Evolutionary conservation across 1,284 basidiomycete species (phyloP).

Genomic region (Fomes fomentarius): DNA sequence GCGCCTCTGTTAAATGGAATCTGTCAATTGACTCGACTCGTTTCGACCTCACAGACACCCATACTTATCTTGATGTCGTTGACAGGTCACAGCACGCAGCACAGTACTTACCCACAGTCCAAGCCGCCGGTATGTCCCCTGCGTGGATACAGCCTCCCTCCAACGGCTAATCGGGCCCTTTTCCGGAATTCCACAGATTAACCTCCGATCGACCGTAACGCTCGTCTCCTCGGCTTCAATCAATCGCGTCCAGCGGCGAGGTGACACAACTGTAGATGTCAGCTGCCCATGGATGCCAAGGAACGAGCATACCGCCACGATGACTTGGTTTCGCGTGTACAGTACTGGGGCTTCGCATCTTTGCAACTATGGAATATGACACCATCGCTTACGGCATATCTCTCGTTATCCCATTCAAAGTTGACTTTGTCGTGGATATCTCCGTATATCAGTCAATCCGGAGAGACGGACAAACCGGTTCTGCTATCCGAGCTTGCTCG

Average conservation of each 20-base stretch:
- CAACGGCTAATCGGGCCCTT: neutral
- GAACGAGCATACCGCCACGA: neutral
- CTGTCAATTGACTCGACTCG: neutral
- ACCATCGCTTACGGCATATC: no score
- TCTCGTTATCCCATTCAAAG: no score
- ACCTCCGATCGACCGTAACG: constrained; percentile 12
- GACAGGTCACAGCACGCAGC: no score
- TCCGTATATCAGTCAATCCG: no score
- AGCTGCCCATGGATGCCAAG: neutral
- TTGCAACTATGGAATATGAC: no score
- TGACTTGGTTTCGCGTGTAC: constrained; percentile 1
- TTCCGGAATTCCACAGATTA: constrained; percentile 2
- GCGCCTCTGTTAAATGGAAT: neutral
- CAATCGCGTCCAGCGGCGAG: constrained; percentile 9
- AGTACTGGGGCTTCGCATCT: no score
- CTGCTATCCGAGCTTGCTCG: neutral
- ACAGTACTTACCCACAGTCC: no score
- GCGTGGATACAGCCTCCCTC: neutral
- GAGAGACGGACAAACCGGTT: no score
- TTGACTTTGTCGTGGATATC: no score
- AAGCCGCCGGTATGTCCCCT: no score
- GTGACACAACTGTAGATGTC: constrained; percentile 9
- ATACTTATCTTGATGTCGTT: no score
- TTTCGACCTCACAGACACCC: no score
- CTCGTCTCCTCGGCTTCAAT: constrained; percentile 5